Evolutionary conservation across 306 rosid genomes (phyloP).

Genomic region (Vicia faba): DNA sequence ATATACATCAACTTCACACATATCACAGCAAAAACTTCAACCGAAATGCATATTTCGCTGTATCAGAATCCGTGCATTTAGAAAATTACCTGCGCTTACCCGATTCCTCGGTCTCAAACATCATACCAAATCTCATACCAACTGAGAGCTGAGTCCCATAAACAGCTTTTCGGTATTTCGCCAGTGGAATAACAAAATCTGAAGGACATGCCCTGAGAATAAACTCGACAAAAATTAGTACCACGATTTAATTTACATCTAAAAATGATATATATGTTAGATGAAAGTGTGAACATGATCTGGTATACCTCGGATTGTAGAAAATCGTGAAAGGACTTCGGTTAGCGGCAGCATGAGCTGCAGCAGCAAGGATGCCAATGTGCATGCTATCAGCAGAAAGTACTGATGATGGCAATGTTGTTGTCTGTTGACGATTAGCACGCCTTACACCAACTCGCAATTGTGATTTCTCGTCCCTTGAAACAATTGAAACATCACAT

Average conservation of each 20-base stretch:
- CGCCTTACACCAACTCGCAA: conserved; percentile 86
- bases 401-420: conserved; percentile 88
- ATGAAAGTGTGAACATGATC: not conserved
- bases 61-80: conserved; percentile 1
- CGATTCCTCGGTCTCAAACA: conserved; percentile 99
- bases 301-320: conserved; percentile 88
- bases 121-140: conserved; percentile 99
- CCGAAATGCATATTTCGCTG: no score
- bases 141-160: conserved; percentile 83
- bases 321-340: conserved; percentile 85
- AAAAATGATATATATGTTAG: not conserved
- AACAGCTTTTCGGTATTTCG: conserved; percentile 73
- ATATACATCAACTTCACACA: conserved; percentile 18
- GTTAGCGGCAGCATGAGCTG: conserved; percentile 95
- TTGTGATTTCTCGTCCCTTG: conserved; percentile 93
- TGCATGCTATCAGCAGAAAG: conserved; percentile 99
- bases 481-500: conserved; percentile 15
- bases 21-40: not conserved
- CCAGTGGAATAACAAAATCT: conserved; percentile 87
- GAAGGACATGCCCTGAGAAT: conserved; percentile 91
- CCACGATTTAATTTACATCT: not conserved
- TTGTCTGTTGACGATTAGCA: conserved; percentile 91
- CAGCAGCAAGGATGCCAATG: conserved; percentile 98
- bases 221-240: conserved; percentile 9
- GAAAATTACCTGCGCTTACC: conserved; percentile 85